phyloP scores from a whole-genome alignment of 306 rosid genomes.

The Senna siamea region DNA sequence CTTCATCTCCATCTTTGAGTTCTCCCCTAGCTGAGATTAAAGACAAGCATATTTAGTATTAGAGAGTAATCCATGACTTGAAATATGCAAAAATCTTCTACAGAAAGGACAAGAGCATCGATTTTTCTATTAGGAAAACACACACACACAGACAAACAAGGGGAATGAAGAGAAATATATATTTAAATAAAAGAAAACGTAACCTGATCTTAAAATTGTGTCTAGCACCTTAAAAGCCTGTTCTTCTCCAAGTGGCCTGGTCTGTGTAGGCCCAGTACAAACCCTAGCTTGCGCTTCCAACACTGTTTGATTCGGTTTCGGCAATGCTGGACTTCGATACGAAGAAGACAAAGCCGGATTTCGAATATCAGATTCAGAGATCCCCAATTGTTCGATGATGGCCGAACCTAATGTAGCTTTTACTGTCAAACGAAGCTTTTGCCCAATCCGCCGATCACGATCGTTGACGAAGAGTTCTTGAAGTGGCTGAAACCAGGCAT shows the following conservation, averaged over 20 bases:
- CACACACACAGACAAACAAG: neutral
- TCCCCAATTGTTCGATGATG: slow-evolving; percentile 59
- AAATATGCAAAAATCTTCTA: neutral
- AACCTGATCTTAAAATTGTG: slow-evolving; percentile 85
- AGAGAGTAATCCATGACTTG: neutral
- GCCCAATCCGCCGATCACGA: slow-evolving; percentile 41
- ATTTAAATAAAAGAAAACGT: neutral
- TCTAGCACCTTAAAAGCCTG: slow-evolving; percentile 87
- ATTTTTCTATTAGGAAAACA: neutral
- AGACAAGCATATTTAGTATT: neutral
- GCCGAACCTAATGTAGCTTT: slow-evolving; percentile 58
- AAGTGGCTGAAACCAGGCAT: slow-evolving; percentile 30
- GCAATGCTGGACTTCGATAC: slow-evolving; percentile 58
- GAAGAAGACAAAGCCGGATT: slow-evolving; percentile 80
- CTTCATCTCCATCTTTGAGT: slow-evolving; percentile 67
- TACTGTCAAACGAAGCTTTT: slow-evolving; percentile 34
- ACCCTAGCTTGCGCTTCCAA: slow-evolving; percentile 91
- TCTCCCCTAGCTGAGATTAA: slow-evolving; percentile 68
- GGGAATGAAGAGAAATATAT: neutral
- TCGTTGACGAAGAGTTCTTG: slow-evolving; percentile 37
- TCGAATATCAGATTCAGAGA: slow-evolving; percentile 59
- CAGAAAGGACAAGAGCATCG: neutral
- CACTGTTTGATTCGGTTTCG: slow-evolving; percentile 80
- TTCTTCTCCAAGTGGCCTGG: slow-evolving; percentile 76
- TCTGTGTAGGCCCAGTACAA: slow-evolving; percentile 94